These are phyloP conservation scores for Fusarium floridanum DNA, from an alignment of 2,329 filamentous ascomycete species.

Conservation along the genomic window DNA sequence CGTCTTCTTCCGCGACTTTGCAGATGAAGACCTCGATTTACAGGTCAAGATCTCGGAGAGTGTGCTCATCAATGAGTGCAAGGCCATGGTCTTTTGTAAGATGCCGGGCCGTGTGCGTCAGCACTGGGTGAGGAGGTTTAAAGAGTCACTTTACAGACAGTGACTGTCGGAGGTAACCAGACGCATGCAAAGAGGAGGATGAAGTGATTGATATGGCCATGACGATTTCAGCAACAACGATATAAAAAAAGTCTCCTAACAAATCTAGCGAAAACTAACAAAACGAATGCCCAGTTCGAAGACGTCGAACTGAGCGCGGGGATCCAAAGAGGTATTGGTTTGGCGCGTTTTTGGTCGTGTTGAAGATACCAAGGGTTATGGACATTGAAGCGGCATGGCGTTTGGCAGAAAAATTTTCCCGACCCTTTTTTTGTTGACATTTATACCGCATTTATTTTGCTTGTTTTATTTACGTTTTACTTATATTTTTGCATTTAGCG, in stretches of 20 bases:
- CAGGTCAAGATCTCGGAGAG: constrained; percentile 72
- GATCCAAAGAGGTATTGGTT: constrained; percentile 31
- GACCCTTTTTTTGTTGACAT: not conserved
- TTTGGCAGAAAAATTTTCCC: constrained; percentile 26
- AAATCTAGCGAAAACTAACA: constrained; percentile 9
- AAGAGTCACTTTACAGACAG: constrained; percentile 51
- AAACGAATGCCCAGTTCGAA: constrained; percentile 4
- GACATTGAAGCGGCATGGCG: constrained; percentile 40
- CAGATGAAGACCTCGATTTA: constrained; percentile 68
- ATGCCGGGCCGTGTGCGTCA: constrained; percentile 66
- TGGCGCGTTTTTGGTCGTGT: constrained; percentile 42
- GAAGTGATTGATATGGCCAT: not conserved
- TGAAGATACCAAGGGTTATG: constrained; percentile 43
- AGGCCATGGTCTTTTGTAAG: constrained; percentile 73
- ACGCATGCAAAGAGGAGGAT: not conserved
- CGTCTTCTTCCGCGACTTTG: constrained; percentile 70
- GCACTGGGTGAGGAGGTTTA: constrained; percentile 68
- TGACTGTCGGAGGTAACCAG: not conserved
- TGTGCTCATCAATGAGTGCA: constrained; percentile 69
- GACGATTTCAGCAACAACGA: constrained; percentile 8
- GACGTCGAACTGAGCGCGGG: not conserved
- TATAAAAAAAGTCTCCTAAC: constrained; percentile 7
- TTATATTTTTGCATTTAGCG: constrained; percentile 33
- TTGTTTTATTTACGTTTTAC: not conserved
- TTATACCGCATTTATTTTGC: constrained; percentile 4